Conservation (phyloP, 129 eudicot genomes). For the Flaveria bidentis region DNA sequence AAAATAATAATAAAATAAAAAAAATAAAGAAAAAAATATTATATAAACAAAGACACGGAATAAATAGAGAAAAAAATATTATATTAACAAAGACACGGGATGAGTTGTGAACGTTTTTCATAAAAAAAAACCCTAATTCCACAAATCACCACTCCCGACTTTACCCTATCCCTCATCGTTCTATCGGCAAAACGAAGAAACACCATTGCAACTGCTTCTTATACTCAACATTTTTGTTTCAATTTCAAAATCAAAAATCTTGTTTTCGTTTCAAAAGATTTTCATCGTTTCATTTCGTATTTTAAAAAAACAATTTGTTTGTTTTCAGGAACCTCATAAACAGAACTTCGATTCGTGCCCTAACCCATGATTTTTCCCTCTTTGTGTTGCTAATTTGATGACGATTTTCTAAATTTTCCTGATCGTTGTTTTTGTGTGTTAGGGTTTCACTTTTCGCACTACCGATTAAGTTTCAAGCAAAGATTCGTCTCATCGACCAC, state of each 20-base stretch:
- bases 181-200: constrained; percentile 14
- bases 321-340: constrained; percentile 24
- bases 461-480: constrained; percentile 28
- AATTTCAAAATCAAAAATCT: neutral
- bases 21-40: too few relatives aligned
- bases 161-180: constrained; percentile 26
- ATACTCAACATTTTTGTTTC: constrained; percentile 14
- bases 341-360: constrained; percentile 32
- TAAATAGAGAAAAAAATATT: too few relatives aligned
- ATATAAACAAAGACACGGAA: too few relatives aligned
- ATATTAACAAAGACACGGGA: too few relatives aligned
- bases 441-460: constrained; percentile 46
- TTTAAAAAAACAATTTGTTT: neutral
- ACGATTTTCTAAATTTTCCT: constrained; percentile 33
- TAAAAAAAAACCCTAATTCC: constrained; percentile 28
- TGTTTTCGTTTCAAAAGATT: neutral
- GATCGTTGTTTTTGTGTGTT: constrained; percentile 52
- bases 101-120: too few relatives aligned
- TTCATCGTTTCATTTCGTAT: neutral
- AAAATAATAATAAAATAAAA: too few relatives aligned
- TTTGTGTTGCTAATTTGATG: constrained; percentile 35
- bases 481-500: constrained; percentile 16
- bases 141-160: constrained; percentile 27
- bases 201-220: constrained; percentile 20
- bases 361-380: constrained; percentile 18